phyloP scores from a whole-genome alignment of 164 flowering plant genomes.

The Kingdonia uniflora region DNA sequence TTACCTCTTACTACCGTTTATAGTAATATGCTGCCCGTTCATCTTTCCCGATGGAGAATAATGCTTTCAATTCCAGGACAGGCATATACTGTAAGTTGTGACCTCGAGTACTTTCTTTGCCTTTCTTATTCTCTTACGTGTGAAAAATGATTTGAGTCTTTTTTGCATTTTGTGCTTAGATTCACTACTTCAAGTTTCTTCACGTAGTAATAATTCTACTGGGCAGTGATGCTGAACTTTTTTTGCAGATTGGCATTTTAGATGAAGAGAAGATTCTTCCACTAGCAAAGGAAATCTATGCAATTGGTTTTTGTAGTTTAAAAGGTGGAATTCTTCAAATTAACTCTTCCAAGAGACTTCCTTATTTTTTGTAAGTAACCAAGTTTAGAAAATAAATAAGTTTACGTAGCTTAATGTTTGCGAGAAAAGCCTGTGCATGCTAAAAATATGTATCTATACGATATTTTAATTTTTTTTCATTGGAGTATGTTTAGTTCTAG shows the following conservation, averaged over 20 bases:
- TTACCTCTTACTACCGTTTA: conserved; percentile 71
- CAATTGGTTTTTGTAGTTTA: conserved; percentile 60
- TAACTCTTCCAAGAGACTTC: conserved; percentile 59
- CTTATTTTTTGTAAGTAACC: conserved; percentile 74
- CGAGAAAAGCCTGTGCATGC: too few species aligned
- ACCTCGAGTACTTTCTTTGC: not conserved
- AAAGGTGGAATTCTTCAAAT: conserved; percentile 60
- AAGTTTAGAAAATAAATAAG: not conserved
- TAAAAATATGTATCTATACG: too few species aligned
- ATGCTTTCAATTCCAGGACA: conserved; percentile 77
- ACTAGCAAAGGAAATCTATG: conserved; percentile 63
- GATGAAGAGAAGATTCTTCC: conserved; percentile 91
- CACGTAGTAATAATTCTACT: not conserved
- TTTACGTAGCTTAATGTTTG: not conserved
- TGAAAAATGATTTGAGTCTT: not conserved
- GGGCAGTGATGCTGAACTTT: not conserved
- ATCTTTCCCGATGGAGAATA: conserved; percentile 49
- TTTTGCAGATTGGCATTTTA: conserved; percentile 56
- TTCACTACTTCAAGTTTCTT: too few species aligned
- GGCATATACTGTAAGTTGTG: conserved; percentile 62
- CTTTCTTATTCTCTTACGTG: not conserved
- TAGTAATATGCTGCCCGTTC: conserved; percentile 60
- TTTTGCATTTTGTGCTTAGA: too few species aligned
- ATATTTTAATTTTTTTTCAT: too few species aligned
- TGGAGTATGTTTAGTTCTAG: too few species aligned